Evolutionary conservation across 2,329 filamentous ascomycete genomes (phyloP).

Genomic region (Colletotrichum sansevieriae): DNA sequence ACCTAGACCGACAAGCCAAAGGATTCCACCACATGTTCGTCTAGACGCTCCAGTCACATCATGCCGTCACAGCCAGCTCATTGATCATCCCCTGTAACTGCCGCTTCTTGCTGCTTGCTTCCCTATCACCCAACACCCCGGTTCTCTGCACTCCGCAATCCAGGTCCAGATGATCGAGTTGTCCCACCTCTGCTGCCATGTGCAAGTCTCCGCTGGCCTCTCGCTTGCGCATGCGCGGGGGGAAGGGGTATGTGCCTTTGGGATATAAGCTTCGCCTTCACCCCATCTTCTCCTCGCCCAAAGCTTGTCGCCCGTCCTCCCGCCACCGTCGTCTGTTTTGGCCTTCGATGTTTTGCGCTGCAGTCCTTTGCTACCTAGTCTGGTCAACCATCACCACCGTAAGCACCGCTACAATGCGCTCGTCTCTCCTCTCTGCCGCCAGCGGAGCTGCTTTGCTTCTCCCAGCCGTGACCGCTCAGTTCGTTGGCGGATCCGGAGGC

Average conservation of each 20-base stretch:
- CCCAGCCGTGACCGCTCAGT: constrained; percentile 49
- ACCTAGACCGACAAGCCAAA: constrained; percentile 28
- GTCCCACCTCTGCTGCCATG: constrained; percentile 33
- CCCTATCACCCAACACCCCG: constrained; percentile 16
- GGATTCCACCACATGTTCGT: constrained; percentile 40
- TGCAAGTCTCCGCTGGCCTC: constrained; percentile 22
- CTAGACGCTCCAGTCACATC: constrained; percentile 42
- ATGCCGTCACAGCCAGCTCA: constrained; percentile 27
- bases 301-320: constrained; percentile 15
- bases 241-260: constrained; percentile 11
- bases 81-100: constrained; percentile 30
- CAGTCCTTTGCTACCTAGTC: constrained; percentile 31
- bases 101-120: constrained; percentile 6
- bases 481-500: constrained; percentile 42
- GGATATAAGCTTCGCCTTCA: constrained; percentile 39
- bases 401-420: constrained; percentile 35
- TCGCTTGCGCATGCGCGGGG: constrained; percentile 22
- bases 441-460: constrained; percentile 43
- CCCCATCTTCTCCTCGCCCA: constrained; percentile 33
- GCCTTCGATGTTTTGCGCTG: constrained; percentile 23
- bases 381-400: constrained; percentile 17
- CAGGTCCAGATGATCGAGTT: constrained; percentile 33
- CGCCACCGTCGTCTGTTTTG: constrained; percentile 33
- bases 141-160: constrained; percentile 26
- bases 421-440: constrained; percentile 32